Conservation (phyloP, 805 yeast genomes). For the Wickerhamomyces ciferrii region DNA sequence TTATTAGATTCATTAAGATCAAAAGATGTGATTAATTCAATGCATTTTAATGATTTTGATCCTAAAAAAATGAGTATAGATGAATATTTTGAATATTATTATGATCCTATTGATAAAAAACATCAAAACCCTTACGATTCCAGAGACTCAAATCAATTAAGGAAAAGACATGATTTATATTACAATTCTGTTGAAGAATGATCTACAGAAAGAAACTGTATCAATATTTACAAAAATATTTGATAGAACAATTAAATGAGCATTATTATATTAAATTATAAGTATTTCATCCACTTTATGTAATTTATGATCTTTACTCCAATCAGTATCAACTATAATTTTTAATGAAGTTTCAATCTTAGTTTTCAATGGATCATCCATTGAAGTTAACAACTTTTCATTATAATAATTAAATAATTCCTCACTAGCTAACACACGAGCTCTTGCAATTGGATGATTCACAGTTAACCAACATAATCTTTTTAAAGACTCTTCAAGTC, state of each 20-base stretch:
- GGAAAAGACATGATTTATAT: not conserved
- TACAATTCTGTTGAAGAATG: not conserved
- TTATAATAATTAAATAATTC: conserved; percentile 32
- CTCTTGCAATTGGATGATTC: conserved; percentile 26
- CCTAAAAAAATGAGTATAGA: not conserved
- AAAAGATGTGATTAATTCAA: not conserved
- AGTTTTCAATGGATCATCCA: conserved; percentile 2
- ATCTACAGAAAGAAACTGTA: too few species aligned
- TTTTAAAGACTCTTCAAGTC: conserved; percentile 12
- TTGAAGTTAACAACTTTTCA: conserved; percentile 29
- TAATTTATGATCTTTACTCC: not conserved
- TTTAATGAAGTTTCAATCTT: not conserved
- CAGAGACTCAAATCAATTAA: not conserved
- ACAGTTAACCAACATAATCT: conserved; percentile 24
- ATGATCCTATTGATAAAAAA: not conserved
- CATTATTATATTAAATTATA: too few species aligned
- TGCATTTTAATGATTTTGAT: not conserved
- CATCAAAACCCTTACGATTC: not conserved
- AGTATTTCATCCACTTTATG: not conserved
- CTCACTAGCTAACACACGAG: conserved; percentile 35
- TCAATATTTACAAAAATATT: too few species aligned
- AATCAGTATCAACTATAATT: not conserved
- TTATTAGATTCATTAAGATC: not conserved
- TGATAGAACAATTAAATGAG: too few species aligned
- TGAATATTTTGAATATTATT: not conserved